Conservation (phyloP, 202 grass and related monocot genomes). For the Elaeis oleifera region DNA sequence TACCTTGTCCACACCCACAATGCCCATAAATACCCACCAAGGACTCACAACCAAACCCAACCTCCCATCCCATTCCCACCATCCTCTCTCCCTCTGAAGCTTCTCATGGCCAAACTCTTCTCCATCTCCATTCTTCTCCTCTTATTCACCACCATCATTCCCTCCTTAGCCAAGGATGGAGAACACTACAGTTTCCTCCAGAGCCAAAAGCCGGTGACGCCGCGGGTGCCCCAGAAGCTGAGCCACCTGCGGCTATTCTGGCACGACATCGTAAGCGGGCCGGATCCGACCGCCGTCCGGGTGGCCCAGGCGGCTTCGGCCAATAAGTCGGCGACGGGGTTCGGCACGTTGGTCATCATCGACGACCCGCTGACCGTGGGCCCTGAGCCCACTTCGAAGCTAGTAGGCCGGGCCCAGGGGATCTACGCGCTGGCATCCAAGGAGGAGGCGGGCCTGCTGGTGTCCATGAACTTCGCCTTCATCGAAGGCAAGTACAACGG, state of each 20-base stretch:
- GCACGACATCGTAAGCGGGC: constrained; percentile 60
- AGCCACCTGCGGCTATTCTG: constrained; percentile 63
- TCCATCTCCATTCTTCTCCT: too few species aligned
- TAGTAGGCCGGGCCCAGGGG: constrained; percentile 60
- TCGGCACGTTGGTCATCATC: constrained; percentile 49
- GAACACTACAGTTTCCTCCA: not conserved
- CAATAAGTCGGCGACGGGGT: constrained; percentile 33
- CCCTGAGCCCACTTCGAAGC: constrained; percentile 12
- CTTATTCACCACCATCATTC: too few species aligned
- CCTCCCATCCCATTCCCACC: too few species aligned
- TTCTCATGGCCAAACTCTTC: too few species aligned
- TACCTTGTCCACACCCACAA: too few species aligned
- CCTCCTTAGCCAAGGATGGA: too few species aligned
- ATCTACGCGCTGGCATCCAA: constrained; percentile 45
- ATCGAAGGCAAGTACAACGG: constrained; percentile 11
- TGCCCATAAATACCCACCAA: too few species aligned
- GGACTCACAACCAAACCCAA: too few species aligned
- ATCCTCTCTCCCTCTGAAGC: too few species aligned
- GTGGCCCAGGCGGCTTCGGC: constrained; percentile 39
- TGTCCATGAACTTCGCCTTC: constrained; percentile 83
- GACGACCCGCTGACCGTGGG: constrained; percentile 57
- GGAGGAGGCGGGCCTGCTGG: constrained; percentile 24
- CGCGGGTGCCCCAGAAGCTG: constrained; percentile 12
- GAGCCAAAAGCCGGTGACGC: not conserved
- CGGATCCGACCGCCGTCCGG: constrained; percentile 39